Conservation (phyloP, 768 basidiomycete genomes). For the Suillus subluteus region DNA sequence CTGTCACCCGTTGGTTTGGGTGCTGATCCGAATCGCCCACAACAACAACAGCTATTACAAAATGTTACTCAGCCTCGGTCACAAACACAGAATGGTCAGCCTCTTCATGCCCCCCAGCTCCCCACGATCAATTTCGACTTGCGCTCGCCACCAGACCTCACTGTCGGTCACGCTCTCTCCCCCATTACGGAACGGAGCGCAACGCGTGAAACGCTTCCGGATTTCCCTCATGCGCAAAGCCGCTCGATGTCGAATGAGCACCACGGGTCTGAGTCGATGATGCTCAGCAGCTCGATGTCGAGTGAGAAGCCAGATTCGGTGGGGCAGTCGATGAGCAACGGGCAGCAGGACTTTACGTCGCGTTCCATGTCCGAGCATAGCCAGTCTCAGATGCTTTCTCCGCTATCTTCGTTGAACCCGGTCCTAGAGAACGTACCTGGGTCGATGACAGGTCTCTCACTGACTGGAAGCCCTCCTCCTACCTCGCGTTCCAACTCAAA, state of each 20-base stretch:
- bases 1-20: conserved; percentile 23
- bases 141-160: conserved; percentile 15
- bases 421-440: conserved; percentile 24
- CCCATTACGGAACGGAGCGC: conserved; percentile 66
- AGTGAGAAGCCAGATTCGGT: conserved; percentile 23
- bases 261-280: conserved; percentile 11
- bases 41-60: conserved; percentile 36
- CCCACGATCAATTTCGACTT: conserved; percentile 59
- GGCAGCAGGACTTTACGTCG: conserved; percentile 3
- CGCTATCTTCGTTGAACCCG: background rate
- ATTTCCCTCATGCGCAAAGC: conserved; percentile 20
- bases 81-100: conserved; percentile 15
- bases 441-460: conserved; percentile 21
- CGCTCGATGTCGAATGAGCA: conserved; percentile 23
- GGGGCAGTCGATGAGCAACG: conserved; percentile 3
- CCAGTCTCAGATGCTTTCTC: conserved; percentile 1
- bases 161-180: conserved; percentile 45
- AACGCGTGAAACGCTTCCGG: conserved; percentile 31
- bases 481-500: conserved; percentile 46
- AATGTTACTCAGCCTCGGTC: conserved; percentile 25
- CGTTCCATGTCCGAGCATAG: conserved; percentile 8
- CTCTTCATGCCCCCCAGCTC: conserved; percentile 46
- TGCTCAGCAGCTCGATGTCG: conserved; percentile 25
- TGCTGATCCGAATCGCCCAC: conserved; percentile 14
- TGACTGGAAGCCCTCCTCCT: conserved; percentile 33